Conservation (phyloP, 2,329 filamentous ascomycete genomes). For the Ilyonectria destructans region DNA sequence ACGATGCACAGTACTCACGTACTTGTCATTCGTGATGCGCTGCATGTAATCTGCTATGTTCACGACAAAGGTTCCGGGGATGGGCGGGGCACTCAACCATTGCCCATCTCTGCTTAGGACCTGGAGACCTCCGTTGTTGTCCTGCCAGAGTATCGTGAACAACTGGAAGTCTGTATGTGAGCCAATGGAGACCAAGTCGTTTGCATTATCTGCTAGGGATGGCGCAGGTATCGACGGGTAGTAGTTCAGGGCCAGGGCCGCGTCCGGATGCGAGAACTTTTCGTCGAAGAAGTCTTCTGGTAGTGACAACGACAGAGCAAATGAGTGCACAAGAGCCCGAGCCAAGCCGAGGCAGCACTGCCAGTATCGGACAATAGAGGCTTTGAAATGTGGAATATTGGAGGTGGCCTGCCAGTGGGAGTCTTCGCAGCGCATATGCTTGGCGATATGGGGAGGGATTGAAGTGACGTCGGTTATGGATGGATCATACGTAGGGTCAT, state of each 20-base stretch:
- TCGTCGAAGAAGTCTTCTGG: too few species aligned
- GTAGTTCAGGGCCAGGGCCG: too few species aligned
- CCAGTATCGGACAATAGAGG: too few species aligned
- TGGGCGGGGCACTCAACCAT: constrained; percentile 3
- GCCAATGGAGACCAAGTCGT: constrained; percentile 4
- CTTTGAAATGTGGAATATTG: too few species aligned
- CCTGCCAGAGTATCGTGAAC: constrained; percentile 13
- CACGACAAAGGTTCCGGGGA: constrained; percentile 12
- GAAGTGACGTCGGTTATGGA: background rate
- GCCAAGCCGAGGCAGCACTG: too few species aligned
- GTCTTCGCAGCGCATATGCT: constrained; percentile 1
- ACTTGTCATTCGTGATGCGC: too few species aligned
- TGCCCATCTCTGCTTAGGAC: constrained; percentile 7
- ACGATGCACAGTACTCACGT: background rate
- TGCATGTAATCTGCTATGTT: background rate
- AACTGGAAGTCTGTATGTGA: constrained; percentile 16
- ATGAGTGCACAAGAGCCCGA: too few species aligned
- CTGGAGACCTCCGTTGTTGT: constrained; percentile 9
- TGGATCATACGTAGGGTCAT: background rate
- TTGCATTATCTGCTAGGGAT: too few species aligned
- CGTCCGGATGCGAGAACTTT: too few species aligned
- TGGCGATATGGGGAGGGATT: background rate
- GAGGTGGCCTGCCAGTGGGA: background rate
- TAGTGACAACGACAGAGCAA: too few species aligned
- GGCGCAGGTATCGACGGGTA: too few species aligned